Percentiles rank a stretch among this genome's conserved stretches.
These are phyloP conservation scores for Epithemia pelagica DNA, from an alignment of 108 stramenopile genomes.

Conservation along the genomic window DNA sequence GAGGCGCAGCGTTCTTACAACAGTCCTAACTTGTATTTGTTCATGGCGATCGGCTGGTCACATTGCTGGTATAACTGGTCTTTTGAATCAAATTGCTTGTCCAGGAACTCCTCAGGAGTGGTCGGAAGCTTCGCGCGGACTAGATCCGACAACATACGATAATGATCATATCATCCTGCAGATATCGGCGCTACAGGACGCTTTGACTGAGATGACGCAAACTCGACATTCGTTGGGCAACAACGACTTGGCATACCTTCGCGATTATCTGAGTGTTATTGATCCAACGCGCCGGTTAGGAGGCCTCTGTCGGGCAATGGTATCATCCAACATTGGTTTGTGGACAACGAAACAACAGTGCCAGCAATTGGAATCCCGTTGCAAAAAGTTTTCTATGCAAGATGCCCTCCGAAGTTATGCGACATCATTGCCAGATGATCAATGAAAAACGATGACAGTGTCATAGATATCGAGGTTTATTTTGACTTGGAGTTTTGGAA, in stretches of 20 bases:
- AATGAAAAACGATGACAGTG: no score
- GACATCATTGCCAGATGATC: neutral
- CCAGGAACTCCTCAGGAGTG: neutral
- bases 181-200: neutral
- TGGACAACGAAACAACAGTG: neutral
- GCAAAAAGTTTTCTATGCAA: neutral
- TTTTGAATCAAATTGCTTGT: neutral
- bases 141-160: neutral
- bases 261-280: neutral
- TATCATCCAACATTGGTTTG: neutral
- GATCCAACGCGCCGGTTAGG: conserved; percentile 1
- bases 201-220: neutral
- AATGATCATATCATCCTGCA: neutral
- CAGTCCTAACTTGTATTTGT: neutral
- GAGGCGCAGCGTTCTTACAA: neutral
- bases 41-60: neutral
- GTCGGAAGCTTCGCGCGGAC: neutral
- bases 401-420: neutral
- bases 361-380: neutral
- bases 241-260: neutral
- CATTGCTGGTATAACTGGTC: neutral
- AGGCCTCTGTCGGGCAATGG: neutral
- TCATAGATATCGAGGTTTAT: no score
- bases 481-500: no score
- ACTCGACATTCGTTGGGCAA: neutral